Evolutionary conservation across 257 asterid genomes (phyloP).

Genomic region (Jacaranda mimosifolia): DNA sequence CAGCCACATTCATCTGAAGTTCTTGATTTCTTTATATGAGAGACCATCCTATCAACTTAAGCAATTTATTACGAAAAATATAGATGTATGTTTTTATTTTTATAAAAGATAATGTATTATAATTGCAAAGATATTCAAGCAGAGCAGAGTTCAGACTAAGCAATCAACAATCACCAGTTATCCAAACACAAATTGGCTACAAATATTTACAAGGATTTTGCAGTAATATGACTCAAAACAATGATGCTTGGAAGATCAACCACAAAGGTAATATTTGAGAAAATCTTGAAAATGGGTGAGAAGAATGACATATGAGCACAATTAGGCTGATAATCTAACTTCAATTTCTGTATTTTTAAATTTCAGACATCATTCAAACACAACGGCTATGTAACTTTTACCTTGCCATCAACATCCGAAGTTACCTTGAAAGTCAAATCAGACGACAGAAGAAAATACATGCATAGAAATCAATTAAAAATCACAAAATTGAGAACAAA

Average conservation of each 20-base stretch:
- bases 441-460: not conserved
- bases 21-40: constrained; percentile 8
- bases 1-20: not conserved
- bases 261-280: not conserved
- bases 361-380: not conserved
- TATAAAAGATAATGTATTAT: not conserved
- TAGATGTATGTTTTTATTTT: not conserved
- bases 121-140: too few relatives aligned
- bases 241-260: not conserved
- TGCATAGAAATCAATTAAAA: not conserved
- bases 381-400: not conserved
- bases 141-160: not conserved
- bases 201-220: not conserved
- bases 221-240: not conserved
- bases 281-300: constrained; percentile 6
- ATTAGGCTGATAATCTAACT: not conserved
- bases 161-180: not conserved
- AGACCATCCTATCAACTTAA: not conserved
- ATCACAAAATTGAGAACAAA: constrained; percentile 5
- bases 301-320: constrained; percentile 3
- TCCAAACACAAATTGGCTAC: not conserved
- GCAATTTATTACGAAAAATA: not conserved
- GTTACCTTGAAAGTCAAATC: constrained; percentile 2
- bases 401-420: constrained; percentile 8
- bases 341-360: not conserved